A percentile compares a stretch with the other conserved stretches of the same genome.
Conservation (phyloP, 371 early-diverging fungal genomes). For the Mucor saturninus region DNA sequence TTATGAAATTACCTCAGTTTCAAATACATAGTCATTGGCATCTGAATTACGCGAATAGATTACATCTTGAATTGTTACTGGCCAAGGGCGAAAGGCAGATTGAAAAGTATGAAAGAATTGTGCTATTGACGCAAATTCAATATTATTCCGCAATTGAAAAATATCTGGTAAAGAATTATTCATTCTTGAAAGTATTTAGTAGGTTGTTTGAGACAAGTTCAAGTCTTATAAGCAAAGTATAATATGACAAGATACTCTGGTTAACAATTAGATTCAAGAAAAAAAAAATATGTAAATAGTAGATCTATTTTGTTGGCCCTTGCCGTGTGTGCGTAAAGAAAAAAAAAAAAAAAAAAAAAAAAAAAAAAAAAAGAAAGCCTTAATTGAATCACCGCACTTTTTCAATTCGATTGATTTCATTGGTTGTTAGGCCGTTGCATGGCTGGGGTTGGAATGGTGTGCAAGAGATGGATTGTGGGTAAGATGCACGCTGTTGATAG, state of each 20-base stretch:
- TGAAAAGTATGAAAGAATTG: slow-evolving; percentile 54
- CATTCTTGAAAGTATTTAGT: slow-evolving; percentile 7
- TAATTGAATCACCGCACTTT: background rate
- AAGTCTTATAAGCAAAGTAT: background rate
- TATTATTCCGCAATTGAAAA: slow-evolving; percentile 45
- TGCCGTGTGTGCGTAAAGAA: background rate
- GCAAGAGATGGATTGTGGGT: too few relatives aligned
- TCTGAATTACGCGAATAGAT: slow-evolving; percentile 26
- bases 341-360: slow-evolving; percentile 4
- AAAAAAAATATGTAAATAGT: slow-evolving; percentile 1
- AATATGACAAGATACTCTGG: too few relatives aligned
- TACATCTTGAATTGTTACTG: slow-evolving; percentile 16
- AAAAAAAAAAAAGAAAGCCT: background rate
- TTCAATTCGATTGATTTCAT: background rate
- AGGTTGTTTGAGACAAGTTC: background rate
- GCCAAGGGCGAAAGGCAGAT: slow-evolving; percentile 53
- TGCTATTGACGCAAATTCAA: slow-evolving; percentile 52
- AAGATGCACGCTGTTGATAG: too few relatives aligned
- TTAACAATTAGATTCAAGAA: background rate
- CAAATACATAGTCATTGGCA: slow-evolving; percentile 22
- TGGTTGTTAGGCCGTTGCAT: too few relatives aligned
- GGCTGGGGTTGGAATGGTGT: too few relatives aligned
- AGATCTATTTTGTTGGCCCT: slow-evolving; percentile 5
- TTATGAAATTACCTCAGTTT: slow-evolving; percentile 32
- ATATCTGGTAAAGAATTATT: slow-evolving; percentile 27